Base-by-base conservation (phyloP, 371 early-diverging fungal species). In the Circinella minor region DNA sequence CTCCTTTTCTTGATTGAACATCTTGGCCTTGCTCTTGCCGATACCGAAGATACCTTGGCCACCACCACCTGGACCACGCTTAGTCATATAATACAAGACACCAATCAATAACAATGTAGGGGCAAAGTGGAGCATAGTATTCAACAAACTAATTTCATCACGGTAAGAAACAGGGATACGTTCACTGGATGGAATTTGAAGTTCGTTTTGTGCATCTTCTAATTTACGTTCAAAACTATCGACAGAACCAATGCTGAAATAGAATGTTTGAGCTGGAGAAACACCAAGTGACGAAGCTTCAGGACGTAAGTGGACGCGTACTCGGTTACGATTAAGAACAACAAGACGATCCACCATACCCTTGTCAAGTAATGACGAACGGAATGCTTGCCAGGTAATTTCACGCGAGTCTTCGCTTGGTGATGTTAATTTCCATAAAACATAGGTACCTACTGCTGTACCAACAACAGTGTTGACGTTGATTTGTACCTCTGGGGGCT, bases 1-100 rank as follows among this genome's bases (percentile, higher is more conserved):
- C 57, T 95, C 94, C 6, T 94, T 95, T 77, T 99, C 98, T 77
- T 96, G 95, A 86, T 97, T 99, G 84, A 91, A 99, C 89, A 98
- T 80, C 80, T 94, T 95, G 38, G 99, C 99, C 64, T 93, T 89
- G 62, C 96, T 95, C 80, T 99, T 99, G 64, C 98, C 98, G 63
- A 98, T 92, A 37, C 96, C 96, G 82, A 98, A 98, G 66, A 98
- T 94, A 0, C 97, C 96, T 14, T 87, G 88, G 3, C 83, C 90
- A 14, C 89, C 92, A 37, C 83, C 90, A 36, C 90, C 91, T n/a
- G 87, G 85, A 13, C 93, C 91, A 39, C 92, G 87, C 71, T 94
- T 88, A 36, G 95, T 92, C 79, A 98, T 85, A 80, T 91, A 98
- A 68, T 90, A 88, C 55, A 98, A 76, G 1, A 92, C 89, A 71